Evolutionary conservation across 2,329 filamentous ascomycete species (phyloP), one percentile per base, ranked within the genome.

Genomic region (Colletotrichum camelliae): DNA sequence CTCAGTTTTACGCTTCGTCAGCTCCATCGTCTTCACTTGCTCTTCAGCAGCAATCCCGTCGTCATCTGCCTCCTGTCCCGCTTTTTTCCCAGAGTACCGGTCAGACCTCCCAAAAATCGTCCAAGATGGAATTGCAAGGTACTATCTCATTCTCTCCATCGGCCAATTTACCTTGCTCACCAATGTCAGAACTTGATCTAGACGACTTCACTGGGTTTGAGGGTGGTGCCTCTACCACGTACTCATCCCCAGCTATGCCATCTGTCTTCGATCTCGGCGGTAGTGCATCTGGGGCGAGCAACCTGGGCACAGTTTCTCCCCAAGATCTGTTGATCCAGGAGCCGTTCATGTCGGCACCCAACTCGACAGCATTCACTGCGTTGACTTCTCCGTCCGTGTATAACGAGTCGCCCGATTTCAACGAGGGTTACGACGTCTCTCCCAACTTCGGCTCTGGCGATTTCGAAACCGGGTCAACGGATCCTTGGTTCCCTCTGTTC

Each of bases 311-410:
- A 57, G 91, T 98, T 77, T 98, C 96, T 77, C 96, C 96, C 24
- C 93, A 94, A 84, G 95, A 98, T 81, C 88, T 98, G 78, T 86
- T 94, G 79, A 88, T 96, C 80, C 91, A 92, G 79, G 92, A 94
- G 81, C 88, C 90, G 75, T 92, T 92, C 81, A 88, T 91, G 82
- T 97, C 95, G 77, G 92, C 95, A 48, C 96, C 96, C 35, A 95
- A 95, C 81, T 98, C 96, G 3, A 90, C 93, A 62, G 93, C 94
- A 39, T 92, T 97, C 82, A 98, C 96, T 43, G 93, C 95, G 78
- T 82, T 98, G 84, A 98, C 95, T 73, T 97, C 96, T 76, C 96
- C 96, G 60, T 95, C 94, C n/a, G 89, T 92, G 73, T 93, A 92
- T 81, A 91, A 94, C 82, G 94, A 93, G 80, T 97, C 95, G 68